Evolutionary conservation across 129 eudicot species (phyloP).

Genomic region (Lonicera japonica): DNA sequence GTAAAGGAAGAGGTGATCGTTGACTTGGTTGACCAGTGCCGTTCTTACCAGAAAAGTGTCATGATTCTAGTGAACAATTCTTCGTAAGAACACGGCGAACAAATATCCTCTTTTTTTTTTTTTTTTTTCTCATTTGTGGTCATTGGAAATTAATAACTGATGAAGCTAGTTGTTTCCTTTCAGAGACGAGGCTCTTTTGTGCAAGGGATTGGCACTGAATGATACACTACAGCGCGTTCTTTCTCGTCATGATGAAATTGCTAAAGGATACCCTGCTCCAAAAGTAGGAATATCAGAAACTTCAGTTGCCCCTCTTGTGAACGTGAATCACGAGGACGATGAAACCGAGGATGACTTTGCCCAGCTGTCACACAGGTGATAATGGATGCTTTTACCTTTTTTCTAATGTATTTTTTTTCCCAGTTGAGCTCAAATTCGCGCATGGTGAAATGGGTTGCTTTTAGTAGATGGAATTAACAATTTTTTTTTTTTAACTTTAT

Average conservation of each 20-base stretch:
- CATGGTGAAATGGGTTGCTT: background rate
- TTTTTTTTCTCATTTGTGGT: background rate
- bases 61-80: constrained; percentile 83
- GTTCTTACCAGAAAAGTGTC: constrained; percentile 82
- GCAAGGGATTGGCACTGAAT: constrained; percentile 75
- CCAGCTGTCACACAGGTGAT: constrained; percentile 76
- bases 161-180: background rate
- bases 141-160: background rate
- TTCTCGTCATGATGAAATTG: constrained; percentile 66
- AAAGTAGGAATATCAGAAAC: constrained; percentile 20
- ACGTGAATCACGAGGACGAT: constrained; percentile 84
- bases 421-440: background rate
- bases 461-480: background rate
- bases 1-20: constrained; percentile 78
- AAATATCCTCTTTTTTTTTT: background rate
- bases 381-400: background rate
- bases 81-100: constrained; percentile 37
- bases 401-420: background rate
- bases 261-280: constrained; percentile 37
- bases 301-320: constrained; percentile 63
- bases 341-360: constrained; percentile 91
- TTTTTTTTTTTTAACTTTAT: no score
- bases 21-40: constrained; percentile 95
- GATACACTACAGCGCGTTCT: constrained; percentile 86
- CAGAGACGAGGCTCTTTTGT: constrained; percentile 80